Base-by-base conservation (phyloP, 148 eudicot genomes). In the Silene conica region DNA sequence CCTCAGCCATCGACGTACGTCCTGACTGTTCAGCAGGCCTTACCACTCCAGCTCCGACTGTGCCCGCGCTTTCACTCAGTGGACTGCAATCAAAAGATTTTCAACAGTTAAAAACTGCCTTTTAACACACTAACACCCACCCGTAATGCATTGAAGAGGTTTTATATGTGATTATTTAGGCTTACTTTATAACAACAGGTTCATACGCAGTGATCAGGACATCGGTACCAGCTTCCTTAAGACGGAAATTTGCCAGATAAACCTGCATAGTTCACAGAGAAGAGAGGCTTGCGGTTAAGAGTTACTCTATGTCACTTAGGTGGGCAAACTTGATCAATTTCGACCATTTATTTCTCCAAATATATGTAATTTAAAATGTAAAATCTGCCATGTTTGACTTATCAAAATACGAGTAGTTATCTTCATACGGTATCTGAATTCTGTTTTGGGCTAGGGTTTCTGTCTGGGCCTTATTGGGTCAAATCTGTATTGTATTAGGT, bases 191-290 rank as follows among this genome's bases (percentile, higher is more conserved):
- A 50, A 87, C 70, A 50, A 95, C 22, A 46, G 99, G 99, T 80
- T 92, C 99, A 76, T 92, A 87, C 9, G 93, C 94, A 63, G 86
- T 85, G 79, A 95, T 81, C 63, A 95, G 83, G 50, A 89, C 82
- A 86, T 95, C 96, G 8, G 99, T 90, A 25, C 79, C 90, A 74
- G 89, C 97, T 84, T 82, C 99, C 79, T 87, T 95, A 9, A 95
- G 96, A 14, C 98, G 88, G 74, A 95, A 74, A 82, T 95, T 95
- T 12, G 97, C 96, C 78, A 95, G 71, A 79, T 92, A 92, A n/a
- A 90, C 96, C 98, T 91, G 84, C 54, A 80, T 60, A 67, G 62
- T 21, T 62, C 73, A 79, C 18, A 70, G 21, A 34, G n/a, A n/a
- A n/a, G n/a, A n/a, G 68, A 11, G 18, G 41, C 26, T 26, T 19